Conservation (phyloP, 306 rosid genomes). For the Delonix regia region DNA sequence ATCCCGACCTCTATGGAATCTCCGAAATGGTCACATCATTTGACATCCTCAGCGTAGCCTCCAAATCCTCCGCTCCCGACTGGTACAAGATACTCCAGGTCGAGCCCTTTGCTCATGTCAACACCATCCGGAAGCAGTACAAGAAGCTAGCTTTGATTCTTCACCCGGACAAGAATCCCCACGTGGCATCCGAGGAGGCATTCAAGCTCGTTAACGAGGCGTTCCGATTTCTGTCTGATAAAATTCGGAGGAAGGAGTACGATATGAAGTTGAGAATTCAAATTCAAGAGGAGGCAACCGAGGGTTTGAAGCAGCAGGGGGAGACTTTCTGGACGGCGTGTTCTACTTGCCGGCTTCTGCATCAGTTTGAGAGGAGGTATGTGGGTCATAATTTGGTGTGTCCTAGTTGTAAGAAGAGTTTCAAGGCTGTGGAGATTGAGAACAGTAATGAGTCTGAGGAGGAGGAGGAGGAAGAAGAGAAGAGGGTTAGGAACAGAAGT, state of each 20-base stretch:
- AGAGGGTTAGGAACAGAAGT: constrained; percentile 44
- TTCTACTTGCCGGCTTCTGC: constrained; percentile 71
- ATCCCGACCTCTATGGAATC: constrained; percentile 54
- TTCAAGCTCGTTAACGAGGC: constrained; percentile 78
- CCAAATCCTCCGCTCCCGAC: constrained; percentile 29
- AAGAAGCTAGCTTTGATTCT: constrained; percentile 69
- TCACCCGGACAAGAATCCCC: constrained; percentile 72
- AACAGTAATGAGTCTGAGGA: constrained; percentile 38
- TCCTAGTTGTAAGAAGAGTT: constrained; percentile 76
- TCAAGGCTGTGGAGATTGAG: constrained; percentile 66
- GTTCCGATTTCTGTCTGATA: constrained; percentile 65
- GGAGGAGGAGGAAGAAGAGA: constrained; percentile 17
- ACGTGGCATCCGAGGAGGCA: constrained; percentile 67
- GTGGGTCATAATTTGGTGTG: constrained; percentile 67
- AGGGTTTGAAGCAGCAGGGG: background rate
- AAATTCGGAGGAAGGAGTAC: constrained; percentile 57
- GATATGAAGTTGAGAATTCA: constrained; percentile 62
- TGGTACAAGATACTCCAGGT: constrained; percentile 70
- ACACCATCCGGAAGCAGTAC: constrained; percentile 63
- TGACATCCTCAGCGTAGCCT: constrained; percentile 50
- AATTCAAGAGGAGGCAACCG: constrained; percentile 60
- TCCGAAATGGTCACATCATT: constrained; percentile 68
- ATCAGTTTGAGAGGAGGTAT: constrained; percentile 80
- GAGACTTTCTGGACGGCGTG: constrained; percentile 88
- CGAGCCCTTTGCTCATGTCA: constrained; percentile 65